phyloP scores from a whole-genome alignment of 2,329 filamentous ascomycete genomes.

The Exophiala sideris region DNA sequence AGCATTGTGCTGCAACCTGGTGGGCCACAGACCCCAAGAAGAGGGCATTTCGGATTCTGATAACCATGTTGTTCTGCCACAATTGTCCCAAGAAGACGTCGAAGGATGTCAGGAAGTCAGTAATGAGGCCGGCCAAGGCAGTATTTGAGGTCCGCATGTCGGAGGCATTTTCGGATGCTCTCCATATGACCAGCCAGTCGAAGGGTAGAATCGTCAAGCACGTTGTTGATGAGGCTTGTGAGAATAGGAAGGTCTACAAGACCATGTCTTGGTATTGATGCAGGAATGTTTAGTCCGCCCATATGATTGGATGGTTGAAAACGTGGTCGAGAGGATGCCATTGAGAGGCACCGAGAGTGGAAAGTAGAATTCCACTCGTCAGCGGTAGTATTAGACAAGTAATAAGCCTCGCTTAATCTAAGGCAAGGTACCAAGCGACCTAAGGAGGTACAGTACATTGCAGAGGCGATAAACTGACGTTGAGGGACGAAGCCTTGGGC shows the following conservation, averaged over 20 bases:
- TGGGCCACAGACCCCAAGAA: slow-evolving; percentile 3
- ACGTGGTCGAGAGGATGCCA: neutral
- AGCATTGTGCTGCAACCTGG: slow-evolving; percentile 8
- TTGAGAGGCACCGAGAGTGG: neutral
- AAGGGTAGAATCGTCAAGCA: neutral
- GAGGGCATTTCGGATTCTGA: slow-evolving; percentile 6
- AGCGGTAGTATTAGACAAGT: too few relatives aligned
- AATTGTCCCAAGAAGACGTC: slow-evolving; percentile 5
- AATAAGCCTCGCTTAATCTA: too few relatives aligned
- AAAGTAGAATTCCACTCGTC: too few relatives aligned
- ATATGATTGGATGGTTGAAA: neutral
- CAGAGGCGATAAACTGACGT: too few relatives aligned
- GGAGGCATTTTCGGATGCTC: slow-evolving; percentile 1
- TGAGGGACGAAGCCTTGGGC: too few relatives aligned
- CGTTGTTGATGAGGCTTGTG: neutral
- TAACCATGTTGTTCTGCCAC: slow-evolving; percentile 12
- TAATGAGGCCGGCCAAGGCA: slow-evolving; percentile 4
- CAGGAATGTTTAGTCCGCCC: neutral
- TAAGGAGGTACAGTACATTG: too few relatives aligned
- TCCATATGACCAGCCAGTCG: neutral
- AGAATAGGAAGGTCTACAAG: neutral
- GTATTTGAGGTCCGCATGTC: slow-evolving; percentile 4
- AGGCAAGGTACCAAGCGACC: too few relatives aligned
- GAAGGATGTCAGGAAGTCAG: slow-evolving; percentile 9
- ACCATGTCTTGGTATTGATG: neutral